Conservation (phyloP, 306 rosid species). For the Cajanus cajan region DNA sequence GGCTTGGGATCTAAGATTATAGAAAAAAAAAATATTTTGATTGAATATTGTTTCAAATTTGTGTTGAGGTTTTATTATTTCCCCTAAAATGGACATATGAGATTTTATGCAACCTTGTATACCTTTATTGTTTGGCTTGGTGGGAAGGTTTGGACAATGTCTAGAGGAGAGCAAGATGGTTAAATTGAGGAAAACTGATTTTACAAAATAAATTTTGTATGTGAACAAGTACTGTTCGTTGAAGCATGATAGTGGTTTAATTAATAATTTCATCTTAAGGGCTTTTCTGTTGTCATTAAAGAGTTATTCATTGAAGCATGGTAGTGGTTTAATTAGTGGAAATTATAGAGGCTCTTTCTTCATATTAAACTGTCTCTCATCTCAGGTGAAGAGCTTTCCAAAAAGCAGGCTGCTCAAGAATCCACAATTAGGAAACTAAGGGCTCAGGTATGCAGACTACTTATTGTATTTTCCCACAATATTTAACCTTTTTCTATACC, state of each 20-base stretch:
- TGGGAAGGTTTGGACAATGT: slow-evolving; percentile 17
- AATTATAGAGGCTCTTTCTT: slow-evolving; percentile 9
- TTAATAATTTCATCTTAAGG: slow-evolving; percentile 13
- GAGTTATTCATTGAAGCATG: slow-evolving; percentile 8
- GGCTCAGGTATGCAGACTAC: slow-evolving; percentile 72
- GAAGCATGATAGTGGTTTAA: neutral
- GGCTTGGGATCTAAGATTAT: slow-evolving; percentile 9
- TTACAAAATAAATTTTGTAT: neutral
- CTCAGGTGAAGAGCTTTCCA: slow-evolving; percentile 98
- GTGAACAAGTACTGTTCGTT: neutral
- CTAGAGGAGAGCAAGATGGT: slow-evolving; percentile 1
- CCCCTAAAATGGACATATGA: slow-evolving; percentile 8
- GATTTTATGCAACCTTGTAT: neutral
- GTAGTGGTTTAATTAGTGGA: slow-evolving; percentile 7
- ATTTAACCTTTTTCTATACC: slow-evolving; percentile 16
- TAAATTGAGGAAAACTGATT: slow-evolving; percentile 17
- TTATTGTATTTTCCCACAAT: slow-evolving; percentile 26
- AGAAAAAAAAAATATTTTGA: neutral
- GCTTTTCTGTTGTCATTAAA: slow-evolving; percentile 6
- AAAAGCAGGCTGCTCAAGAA: slow-evolving; percentile 98
- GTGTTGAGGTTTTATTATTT: neutral
- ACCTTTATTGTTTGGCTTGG: slow-evolving; percentile 15
- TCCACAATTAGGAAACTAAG: slow-evolving; percentile 82
- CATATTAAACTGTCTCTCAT: slow-evolving; percentile 21
- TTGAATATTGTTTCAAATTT: neutral